Evolutionary conservation across 306 rosid genomes (phyloP).

Genomic region (Geum urbanum): DNA sequence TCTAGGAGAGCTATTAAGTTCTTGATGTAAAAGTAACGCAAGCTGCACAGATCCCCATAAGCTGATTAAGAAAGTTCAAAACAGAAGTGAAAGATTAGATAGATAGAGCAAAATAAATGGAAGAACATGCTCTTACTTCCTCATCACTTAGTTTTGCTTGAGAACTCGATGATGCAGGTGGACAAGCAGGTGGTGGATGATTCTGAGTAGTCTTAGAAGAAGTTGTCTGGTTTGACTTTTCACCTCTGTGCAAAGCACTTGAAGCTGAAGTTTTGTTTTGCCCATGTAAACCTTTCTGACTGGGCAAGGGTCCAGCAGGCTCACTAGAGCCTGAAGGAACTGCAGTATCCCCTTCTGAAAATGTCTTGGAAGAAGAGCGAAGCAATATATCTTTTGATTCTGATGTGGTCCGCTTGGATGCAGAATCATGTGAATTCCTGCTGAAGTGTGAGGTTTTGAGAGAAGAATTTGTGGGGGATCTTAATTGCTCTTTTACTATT

Average conservation of each 20-base stretch:
- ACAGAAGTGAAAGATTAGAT: not conserved
- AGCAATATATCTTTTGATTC: constrained; percentile 53
- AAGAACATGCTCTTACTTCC: constrained; percentile 57
- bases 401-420: constrained; percentile 46
- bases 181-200: constrained; percentile 45
- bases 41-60: constrained; percentile 43
- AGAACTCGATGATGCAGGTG: constrained; percentile 56
- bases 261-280: constrained; percentile 60
- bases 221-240: constrained; percentile 63
- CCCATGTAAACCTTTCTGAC: constrained; percentile 49
- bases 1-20: constrained; percentile 94
- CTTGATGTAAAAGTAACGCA: constrained; percentile 90
- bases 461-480: constrained; percentile 43
- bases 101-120: constrained; percentile 2
- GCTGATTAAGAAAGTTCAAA: constrained; percentile 13
- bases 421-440: constrained; percentile 57
- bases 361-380: constrained; percentile 46
- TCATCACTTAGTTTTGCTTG: constrained; percentile 78
- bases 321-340: constrained; percentile 44
- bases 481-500: constrained; percentile 57
- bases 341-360: constrained; percentile 37
- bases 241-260: constrained; percentile 53
- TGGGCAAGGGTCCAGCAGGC: constrained; percentile 40
- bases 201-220: constrained; percentile 70
- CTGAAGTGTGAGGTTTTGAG: constrained; percentile 45